Conservation (phyloP, 306 rosid species). For the Castanopsis chinensis region DNA sequence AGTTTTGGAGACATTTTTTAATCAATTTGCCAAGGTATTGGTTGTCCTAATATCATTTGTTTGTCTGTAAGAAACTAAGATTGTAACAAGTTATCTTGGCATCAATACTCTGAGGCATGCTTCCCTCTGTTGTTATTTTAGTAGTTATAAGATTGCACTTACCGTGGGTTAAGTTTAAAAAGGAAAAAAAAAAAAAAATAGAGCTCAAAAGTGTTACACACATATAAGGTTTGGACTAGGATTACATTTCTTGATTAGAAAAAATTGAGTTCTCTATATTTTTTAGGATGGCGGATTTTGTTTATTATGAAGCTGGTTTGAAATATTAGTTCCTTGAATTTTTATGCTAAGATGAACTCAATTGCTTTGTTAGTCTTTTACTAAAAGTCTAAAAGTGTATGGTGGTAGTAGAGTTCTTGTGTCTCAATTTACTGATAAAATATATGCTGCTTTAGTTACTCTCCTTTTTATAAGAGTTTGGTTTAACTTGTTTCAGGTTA, state of each 20-base stretch:
- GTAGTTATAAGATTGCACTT: not conserved
- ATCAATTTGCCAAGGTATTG: constrained; percentile 62
- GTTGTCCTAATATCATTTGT: not conserved
- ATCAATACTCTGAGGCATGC: not conserved
- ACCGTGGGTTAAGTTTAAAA: too few species aligned
- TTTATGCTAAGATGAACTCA: not conserved
- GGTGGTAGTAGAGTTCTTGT: not conserved
- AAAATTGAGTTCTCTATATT: not conserved
- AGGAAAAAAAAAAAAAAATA: too few species aligned
- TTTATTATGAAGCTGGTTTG: not conserved
- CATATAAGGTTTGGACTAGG: not conserved
- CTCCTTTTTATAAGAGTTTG: not conserved
- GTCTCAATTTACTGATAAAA: not conserved
- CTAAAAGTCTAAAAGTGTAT: not conserved
- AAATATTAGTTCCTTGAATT: not conserved
- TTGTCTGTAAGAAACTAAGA: not conserved
- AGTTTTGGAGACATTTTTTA: constrained; percentile 61
- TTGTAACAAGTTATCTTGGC: not conserved
- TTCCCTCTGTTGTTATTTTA: not conserved
- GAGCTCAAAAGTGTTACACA: too few species aligned
- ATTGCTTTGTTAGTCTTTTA: not conserved
- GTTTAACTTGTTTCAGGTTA: constrained; percentile 52
- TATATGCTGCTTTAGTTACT: not conserved
- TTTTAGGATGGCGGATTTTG: not conserved
- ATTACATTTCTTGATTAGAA: not conserved